Conservation (phyloP, 2,329 filamentous ascomycete species). For the Exophiala viscosa region DNA sequence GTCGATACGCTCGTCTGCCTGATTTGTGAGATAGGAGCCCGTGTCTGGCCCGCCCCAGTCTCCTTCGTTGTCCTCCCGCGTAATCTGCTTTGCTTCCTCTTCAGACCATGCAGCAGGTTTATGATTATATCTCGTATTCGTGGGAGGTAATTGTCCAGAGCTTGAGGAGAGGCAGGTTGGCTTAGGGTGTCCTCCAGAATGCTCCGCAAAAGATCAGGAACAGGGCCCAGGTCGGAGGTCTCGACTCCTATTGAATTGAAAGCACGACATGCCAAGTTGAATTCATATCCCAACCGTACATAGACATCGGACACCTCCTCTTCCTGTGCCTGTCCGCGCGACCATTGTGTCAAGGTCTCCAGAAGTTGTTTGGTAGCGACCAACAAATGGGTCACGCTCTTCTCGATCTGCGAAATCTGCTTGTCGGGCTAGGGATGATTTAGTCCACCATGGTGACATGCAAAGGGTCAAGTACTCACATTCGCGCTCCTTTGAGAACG, state of each 20-base stretch:
- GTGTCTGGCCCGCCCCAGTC: conserved; percentile 42
- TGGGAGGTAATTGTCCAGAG: conserved; percentile 88
- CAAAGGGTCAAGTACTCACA: conserved; percentile 43
- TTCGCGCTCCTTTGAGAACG: conserved; percentile 28
- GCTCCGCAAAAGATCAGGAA: conserved; percentile 81
- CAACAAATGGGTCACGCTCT: conserved; percentile 94
- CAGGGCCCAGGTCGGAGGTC: conserved; percentile 87
- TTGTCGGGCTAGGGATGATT: conserved; percentile 56
- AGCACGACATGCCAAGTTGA: conserved; percentile 96
- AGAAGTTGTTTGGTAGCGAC: conserved; percentile 97
- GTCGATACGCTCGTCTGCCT: conserved; percentile 48
- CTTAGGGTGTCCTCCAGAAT: conserved; percentile 95
- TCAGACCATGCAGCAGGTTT: conserved; percentile 89
- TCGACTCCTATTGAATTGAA: conserved; percentile 97
- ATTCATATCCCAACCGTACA: conserved; percentile 94
- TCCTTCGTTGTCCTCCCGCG: conserved; percentile 52
- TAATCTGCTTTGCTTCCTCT: conserved; percentile 92
- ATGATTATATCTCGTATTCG: conserved; percentile 98
- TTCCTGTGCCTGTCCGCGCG: conserved; percentile 84
- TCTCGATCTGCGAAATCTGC: conserved; percentile 93
- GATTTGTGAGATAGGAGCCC: conserved; percentile 19
- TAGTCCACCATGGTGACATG: conserved; percentile 16
- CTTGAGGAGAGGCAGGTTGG: conserved; percentile 90
- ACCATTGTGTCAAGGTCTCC: conserved; percentile 97
- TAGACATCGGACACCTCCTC: conserved; percentile 97